Evolutionary conservation across 2,329 filamentous ascomycete genomes (phyloP).

Genomic region (Calonectria fujianensis): DNA sequence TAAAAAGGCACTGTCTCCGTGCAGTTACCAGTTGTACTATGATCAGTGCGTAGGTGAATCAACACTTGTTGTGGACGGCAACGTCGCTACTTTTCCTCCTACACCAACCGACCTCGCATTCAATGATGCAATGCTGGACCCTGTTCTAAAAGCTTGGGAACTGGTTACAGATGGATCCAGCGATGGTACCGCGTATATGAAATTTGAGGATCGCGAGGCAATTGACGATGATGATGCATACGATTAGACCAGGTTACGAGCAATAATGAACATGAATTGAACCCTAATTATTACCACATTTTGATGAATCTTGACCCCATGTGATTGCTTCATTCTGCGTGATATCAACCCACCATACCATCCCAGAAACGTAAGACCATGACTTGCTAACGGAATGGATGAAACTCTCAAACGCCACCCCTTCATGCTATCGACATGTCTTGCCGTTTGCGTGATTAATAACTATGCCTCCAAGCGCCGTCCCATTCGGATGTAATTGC

Average conservation of each 20-base stretch:
- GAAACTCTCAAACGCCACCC: background rate
- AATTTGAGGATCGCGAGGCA: slow-evolving; percentile 84
- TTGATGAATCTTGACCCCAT: background rate
- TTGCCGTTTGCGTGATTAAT: slow-evolving; percentile 1
- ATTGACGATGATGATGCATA: slow-evolving; percentile 75
- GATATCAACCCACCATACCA: background rate
- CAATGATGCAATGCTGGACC: slow-evolving; percentile 80
- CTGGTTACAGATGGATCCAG: slow-evolving; percentile 72
- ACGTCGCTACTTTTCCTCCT: slow-evolving; percentile 74
- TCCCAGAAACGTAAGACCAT: background rate
- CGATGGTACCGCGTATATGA: slow-evolving; percentile 77
- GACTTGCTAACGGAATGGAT: background rate
- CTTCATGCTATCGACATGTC: background rate
- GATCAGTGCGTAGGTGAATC: slow-evolving; percentile 66
- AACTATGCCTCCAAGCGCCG: background rate
- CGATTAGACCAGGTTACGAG: slow-evolving; percentile 55
- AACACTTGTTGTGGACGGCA: slow-evolving; percentile 59
- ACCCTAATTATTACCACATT: slow-evolving; percentile 23
- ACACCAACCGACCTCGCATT: slow-evolving; percentile 81
- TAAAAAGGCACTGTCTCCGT: slow-evolving; percentile 53
- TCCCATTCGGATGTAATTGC: slow-evolving; percentile 28
- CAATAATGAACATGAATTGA: slow-evolving; percentile 33
- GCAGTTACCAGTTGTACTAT: slow-evolving; percentile 74
- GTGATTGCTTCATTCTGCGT: background rate
- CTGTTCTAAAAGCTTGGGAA: slow-evolving; percentile 83